These are phyloP conservation scores for Cladobotryum protrusum DNA, from an alignment of 2,329 filamentous ascomycete species.

Conservation along the genomic window DNA sequence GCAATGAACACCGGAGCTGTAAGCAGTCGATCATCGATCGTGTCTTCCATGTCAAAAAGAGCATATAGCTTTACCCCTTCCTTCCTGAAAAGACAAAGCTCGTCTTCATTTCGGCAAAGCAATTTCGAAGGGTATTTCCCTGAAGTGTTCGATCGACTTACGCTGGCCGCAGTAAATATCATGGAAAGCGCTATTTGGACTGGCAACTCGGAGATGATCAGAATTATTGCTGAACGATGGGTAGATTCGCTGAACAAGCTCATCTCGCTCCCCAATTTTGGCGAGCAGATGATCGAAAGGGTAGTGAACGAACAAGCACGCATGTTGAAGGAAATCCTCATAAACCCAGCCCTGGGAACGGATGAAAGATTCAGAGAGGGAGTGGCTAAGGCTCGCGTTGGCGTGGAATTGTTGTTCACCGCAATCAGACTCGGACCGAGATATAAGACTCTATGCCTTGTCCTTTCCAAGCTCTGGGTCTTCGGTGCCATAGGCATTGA, in stretches of 20 bases:
- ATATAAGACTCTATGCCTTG: background rate
- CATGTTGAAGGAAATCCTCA: background rate
- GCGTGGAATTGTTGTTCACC: background rate
- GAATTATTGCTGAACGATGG: background rate
- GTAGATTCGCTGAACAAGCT: slow-evolving; percentile 1
- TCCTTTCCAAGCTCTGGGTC: slow-evolving; percentile 3
- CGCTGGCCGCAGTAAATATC: background rate
- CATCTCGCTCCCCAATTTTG: background rate
- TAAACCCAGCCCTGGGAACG: background rate
- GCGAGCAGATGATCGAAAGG: background rate
- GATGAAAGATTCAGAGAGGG: background rate
- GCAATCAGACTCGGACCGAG: background rate
- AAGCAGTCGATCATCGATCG: too few species aligned
- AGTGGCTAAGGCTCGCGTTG: background rate
- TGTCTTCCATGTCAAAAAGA: too few species aligned
- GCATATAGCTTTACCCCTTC: too few species aligned
- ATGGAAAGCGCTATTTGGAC: slow-evolving; percentile 1
- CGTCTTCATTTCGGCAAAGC: background rate
- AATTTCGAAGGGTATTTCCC: background rate
- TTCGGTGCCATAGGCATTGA: background rate
- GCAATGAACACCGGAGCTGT: too few species aligned
- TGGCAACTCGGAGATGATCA: background rate
- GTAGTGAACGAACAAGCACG: background rate
- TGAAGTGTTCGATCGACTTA: background rate
- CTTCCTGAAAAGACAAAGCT: too few species aligned